Conservation (phyloP, 2,329 filamentous ascomycete genomes). For the Neofusicoccum cordaticola region DNA sequence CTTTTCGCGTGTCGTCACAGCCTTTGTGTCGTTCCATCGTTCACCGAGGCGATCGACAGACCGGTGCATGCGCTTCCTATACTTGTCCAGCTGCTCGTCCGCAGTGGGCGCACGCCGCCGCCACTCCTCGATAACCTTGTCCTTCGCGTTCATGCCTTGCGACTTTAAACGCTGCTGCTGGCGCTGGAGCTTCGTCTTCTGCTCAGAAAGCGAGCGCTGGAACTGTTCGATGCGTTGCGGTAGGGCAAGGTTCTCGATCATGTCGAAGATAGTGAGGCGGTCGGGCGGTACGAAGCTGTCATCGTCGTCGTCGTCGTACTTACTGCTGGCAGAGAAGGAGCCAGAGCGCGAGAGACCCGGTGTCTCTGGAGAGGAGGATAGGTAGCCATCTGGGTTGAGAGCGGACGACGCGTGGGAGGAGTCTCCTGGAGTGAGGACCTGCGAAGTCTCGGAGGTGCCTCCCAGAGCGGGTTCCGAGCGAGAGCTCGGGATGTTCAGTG, state of each 20-base stretch:
- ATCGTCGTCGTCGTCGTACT: conserved; percentile 78
- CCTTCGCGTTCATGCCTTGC: conserved; percentile 73
- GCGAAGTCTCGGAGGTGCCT: conserved; percentile 21
- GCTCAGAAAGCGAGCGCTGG: conserved; percentile 75
- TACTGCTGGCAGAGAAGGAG: conserved; percentile 80
- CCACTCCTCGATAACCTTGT: conserved; percentile 91
- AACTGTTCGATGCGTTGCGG: conserved; percentile 88
- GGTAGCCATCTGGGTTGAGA: not conserved
- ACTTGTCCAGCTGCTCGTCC: conserved; percentile 89
- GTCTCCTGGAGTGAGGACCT: conserved; percentile 25
- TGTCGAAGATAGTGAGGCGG: conserved; percentile 84
- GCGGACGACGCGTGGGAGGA: conserved; percentile 8
- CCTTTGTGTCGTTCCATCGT: conserved; percentile 85
- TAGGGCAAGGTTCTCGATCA: conserved; percentile 88
- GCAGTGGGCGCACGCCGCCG: conserved; percentile 78
- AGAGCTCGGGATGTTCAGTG: conserved; percentile 20
- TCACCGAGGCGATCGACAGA: conserved; percentile 84
- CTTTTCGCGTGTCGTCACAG: conserved; percentile 88
- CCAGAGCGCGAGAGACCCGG: conserved; percentile 67
- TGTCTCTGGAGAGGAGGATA: conserved; percentile 43
- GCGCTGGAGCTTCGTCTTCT: conserved; percentile 79
- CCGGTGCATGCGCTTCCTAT: conserved; percentile 79
- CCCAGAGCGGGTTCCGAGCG: conserved; percentile 18
- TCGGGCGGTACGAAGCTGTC: conserved; percentile 74
- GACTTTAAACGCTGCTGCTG: conserved; percentile 80